Evolutionary conservation across 225 moss, liverwort and hornwort species (phyloP).

Genomic region (Physcomitrium patens): DNA sequence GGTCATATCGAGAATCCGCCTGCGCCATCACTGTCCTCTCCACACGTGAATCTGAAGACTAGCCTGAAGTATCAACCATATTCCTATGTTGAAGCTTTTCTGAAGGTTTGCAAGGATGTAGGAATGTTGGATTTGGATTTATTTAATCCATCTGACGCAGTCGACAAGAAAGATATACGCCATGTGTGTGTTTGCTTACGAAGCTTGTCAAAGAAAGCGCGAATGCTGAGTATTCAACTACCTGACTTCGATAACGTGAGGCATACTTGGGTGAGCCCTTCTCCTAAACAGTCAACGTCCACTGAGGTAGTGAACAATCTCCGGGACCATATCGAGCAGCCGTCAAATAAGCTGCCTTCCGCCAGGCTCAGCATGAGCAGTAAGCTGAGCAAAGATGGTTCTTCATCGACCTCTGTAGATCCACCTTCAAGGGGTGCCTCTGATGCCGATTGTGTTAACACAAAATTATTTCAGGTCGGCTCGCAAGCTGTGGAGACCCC

Average conservation of each 20-base stretch:
- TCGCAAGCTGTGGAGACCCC: too few relatives aligned
- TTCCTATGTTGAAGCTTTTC: conserved; percentile 72
- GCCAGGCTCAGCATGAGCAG: conserved; percentile 18
- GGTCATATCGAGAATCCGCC: conserved; percentile 34
- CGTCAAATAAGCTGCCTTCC: conserved; percentile 40
- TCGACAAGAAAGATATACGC: conserved; percentile 88
- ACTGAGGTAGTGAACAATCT: conserved; percentile 68
- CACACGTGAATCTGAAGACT: conserved; percentile 43
- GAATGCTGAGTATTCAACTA: conserved; percentile 59
- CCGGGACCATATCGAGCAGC: conserved; percentile 59
- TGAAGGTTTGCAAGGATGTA: conserved; percentile 84
- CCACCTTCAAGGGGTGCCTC: neutral
- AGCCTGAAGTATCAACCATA: conserved; percentile 86
- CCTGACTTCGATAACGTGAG: conserved; percentile 95
- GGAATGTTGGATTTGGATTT: conserved; percentile 80
- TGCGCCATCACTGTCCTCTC: conserved; percentile 38
- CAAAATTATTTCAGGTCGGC: too few relatives aligned
- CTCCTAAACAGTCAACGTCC: conserved; percentile 50
- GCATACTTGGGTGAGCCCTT: conserved; percentile 47
- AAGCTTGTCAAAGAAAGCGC: conserved; percentile 74
- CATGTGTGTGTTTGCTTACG: conserved; percentile 80
- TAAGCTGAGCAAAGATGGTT: conserved; percentile 38
- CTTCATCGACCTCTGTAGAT: conserved; percentile 37
- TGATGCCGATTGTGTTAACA: too few relatives aligned
- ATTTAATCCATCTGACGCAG: conserved; percentile 81